Conservation (phyloP, 805 yeast species). For the Dipodascus albidus region DNA sequence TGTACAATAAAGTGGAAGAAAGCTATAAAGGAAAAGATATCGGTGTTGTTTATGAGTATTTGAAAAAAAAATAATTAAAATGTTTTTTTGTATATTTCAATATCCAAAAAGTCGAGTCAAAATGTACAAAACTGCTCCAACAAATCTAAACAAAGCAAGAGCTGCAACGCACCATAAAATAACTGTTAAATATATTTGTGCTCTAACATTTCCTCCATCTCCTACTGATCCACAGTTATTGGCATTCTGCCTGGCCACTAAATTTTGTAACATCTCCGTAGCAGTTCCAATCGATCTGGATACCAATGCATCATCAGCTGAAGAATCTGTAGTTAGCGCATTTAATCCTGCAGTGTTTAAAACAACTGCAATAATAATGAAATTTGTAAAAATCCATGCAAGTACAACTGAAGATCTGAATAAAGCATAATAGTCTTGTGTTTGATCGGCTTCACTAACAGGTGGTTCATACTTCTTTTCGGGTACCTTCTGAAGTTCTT, state of each 20-base stretch:
- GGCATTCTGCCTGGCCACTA: conserved; percentile 1
- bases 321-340: conserved; percentile 23
- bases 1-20: neutral
- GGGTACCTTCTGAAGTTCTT: conserved; percentile 34
- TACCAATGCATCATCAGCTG: conserved; percentile 32
- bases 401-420: conserved; percentile 83
- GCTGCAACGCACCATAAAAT: conserved; percentile 90
- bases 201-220: conserved; percentile 11
- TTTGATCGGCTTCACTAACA: conserved; percentile 36
- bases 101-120: conserved; percentile 24
- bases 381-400: conserved; percentile 80
- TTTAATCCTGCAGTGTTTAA: conserved; percentile 73
- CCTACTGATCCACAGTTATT: conserved; percentile 3
- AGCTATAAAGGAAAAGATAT: neutral
- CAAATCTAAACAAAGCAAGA: conserved; percentile 70
- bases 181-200: conserved; percentile 56
- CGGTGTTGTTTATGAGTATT: conserved; percentile 1
- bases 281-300: neutral
- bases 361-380: conserved; percentile 70
- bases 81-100: conserved; percentile 5
- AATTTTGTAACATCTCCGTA: neutral
- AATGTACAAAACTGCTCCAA: conserved; percentile 61
- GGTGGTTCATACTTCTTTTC: conserved; percentile 23
- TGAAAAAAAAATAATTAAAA: neutral
- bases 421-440: conserved; percentile 78